Evolutionary conservation across 805 yeast species (phyloP).

Genomic region (Yarrowia keelungensis): DNA sequence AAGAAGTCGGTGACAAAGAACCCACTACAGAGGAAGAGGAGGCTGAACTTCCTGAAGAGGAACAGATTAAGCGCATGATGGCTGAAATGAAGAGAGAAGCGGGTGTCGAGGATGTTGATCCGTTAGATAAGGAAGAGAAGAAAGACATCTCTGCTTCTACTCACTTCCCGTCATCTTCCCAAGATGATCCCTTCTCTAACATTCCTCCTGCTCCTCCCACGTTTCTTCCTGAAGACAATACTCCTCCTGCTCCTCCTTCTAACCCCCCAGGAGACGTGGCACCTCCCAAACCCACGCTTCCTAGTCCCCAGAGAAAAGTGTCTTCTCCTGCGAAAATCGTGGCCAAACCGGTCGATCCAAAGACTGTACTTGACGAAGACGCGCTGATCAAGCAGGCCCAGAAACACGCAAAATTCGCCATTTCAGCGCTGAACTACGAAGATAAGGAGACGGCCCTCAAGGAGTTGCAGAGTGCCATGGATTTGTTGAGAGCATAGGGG

Average conservation of each 20-base stretch:
- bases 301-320: slow-evolving; percentile 27
- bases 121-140: background rate
- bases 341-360: slow-evolving; percentile 34
- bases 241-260: slow-evolving; percentile 22
- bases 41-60: slow-evolving; percentile 10
- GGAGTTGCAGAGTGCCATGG: slow-evolving; percentile 61
- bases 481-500: slow-evolving; percentile 42
- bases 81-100: slow-evolving; percentile 13
- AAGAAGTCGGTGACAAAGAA: background rate
- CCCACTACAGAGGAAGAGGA: slow-evolving; percentile 21
- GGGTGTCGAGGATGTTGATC: background rate
- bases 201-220: slow-evolving; percentile 31
- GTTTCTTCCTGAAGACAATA: slow-evolving; percentile 1
- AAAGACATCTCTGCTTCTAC: too few relatives aligned
- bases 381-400: slow-evolving; percentile 55
- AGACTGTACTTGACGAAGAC: slow-evolving; percentile 49
- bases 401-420: slow-evolving; percentile 74
- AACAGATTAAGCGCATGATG: slow-evolving; percentile 21
- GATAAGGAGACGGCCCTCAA: slow-evolving; percentile 67
- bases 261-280: slow-evolving; percentile 40
- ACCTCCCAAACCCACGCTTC: slow-evolving; percentile 38
- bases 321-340: slow-evolving; percentile 37
- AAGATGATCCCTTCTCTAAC: slow-evolving; percentile 3
- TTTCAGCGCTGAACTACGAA: slow-evolving; percentile 74
- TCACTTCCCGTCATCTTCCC: background rate